These are phyloP conservation scores for Geopyxis carbonaria DNA, from an alignment of 495 filamentous ascomycete genomes.

Conservation along the genomic window DNA sequence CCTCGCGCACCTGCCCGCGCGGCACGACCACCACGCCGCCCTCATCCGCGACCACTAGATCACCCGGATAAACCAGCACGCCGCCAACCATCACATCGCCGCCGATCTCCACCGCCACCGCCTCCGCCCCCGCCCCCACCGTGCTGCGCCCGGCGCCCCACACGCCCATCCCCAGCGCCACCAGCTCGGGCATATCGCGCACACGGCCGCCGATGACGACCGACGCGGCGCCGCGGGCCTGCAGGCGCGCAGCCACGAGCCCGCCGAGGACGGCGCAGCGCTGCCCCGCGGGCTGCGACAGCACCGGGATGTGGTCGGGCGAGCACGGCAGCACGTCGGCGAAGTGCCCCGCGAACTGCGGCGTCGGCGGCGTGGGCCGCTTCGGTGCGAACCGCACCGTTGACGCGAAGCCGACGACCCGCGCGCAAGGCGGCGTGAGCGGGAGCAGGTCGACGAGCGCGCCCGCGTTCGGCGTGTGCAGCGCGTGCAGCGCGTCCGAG, in stretches of 20 bases:
- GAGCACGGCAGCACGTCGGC: conserved; percentile 11
- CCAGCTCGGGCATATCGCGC: conserved; percentile 42
- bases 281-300: conserved; percentile 42
- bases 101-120: conserved; percentile 38
- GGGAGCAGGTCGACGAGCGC: conserved; percentile 36
- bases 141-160: conserved; percentile 42
- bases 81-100: conserved; percentile 36
- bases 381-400: conserved; percentile 49
- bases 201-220: conserved; percentile 44
- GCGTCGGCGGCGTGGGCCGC: conserved; percentile 15
- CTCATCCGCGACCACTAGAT: conserved; percentile 46
- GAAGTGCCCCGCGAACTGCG: conserved; percentile 26
- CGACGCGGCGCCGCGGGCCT: conserved; percentile 32
- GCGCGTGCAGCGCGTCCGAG: conserved; percentile 45
- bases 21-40: conserved; percentile 47
- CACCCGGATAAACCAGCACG: conserved; percentile 37
- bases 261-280: conserved; percentile 48
- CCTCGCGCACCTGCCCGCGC: conserved; percentile 30
- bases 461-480: conserved; percentile 41
- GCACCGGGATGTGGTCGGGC: conserved; percentile 32
- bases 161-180: conserved; percentile 25
- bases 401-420: conserved; percentile 25
- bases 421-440: conserved; percentile 24
- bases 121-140: conserved; percentile 43
- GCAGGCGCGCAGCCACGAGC: conserved; percentile 50